Base-by-base conservation (phyloP, 768 basidiomycete species). In the Strobilomyces dryophilus region DNA sequence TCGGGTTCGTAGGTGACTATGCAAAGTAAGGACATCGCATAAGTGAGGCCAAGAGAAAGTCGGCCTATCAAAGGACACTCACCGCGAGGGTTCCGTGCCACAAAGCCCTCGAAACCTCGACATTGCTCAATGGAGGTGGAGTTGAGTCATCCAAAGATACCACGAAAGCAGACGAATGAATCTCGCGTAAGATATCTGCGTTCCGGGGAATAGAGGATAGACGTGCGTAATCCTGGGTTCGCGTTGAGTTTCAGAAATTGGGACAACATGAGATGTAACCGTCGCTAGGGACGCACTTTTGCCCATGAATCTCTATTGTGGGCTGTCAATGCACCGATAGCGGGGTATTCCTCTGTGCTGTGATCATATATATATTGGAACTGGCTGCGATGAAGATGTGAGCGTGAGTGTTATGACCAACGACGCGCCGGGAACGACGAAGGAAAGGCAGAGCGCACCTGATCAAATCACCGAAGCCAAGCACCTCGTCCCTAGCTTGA, bases 251-350 rank as follows among this genome's bases (percentile, higher is more conserved):
- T 20, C 43, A 48, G 21, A 37, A 15, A 31, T 26, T 8, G 36
- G 29, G 9, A 43, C 26, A 32, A 29, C 11, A 15, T 10, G 15
- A 52, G 17, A 11, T 4, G 32, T 24, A 27, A 26, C 14, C 4
- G 14, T 11, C 17, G 24, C 11, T 1, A 24, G 24, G 18, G 21
- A 24, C 68, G 31, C 45, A 90, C 45, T 89, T 90, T 87, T 6
- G 92, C 87, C 95, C 95, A 98, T 27, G 82, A 64, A 73, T 95
- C 92, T 50, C 95, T 81, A 63, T 92, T 85, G 26, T 85, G 83
- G 5, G 87, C 81, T 2, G 88, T 82, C 61, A 98, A 71, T 11
- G 86, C 79, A 21, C 94, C 93, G 27, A 93, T 79, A 17, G 82
- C 84, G 17, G 90, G 84, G 55, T 85, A 85, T 57, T 80, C 79